Evolutionary conservation across 108 stramenopile species (phyloP).

Genomic region (Cyclotella cryptica): DNA sequence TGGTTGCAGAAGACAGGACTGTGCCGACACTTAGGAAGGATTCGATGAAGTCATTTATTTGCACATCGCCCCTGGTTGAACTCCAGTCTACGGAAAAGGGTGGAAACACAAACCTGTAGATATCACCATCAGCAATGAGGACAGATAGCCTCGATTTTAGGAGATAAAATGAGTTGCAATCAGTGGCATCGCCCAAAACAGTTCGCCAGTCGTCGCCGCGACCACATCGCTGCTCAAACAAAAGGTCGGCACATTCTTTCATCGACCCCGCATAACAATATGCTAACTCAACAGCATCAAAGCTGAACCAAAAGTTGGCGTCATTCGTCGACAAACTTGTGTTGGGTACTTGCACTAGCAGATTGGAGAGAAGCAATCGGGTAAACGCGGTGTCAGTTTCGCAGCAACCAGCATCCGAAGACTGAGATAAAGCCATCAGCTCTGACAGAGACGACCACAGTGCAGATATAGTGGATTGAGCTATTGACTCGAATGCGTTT

Average conservation of each 20-base stretch:
- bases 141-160: constrained; percentile 23
- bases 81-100: constrained; percentile 21
- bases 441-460: constrained; percentile 16
- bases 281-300: constrained; percentile 1
- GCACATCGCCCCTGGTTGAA: constrained; percentile 9
- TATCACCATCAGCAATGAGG: not conserved
- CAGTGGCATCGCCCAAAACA: not conserved
- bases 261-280: not conserved
- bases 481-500: constrained; percentile 24
- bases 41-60: constrained; percentile 22
- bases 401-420: not conserved
- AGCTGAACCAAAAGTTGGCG: not conserved
- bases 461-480: constrained; percentile 12
- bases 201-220: constrained; percentile 16
- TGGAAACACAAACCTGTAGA: constrained; percentile 10
- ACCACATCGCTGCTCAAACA: constrained; percentile 3
- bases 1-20: constrained; percentile 52
- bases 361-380: constrained; percentile 7
- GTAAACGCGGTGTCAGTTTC: not conserved
- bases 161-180: constrained; percentile 12
- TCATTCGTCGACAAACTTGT: not conserved
- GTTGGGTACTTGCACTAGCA: not conserved
- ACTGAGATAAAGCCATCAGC: not conserved
- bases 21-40: constrained; percentile 22
- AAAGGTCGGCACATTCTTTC: not conserved